Base-by-base conservation (phyloP, 257 asterid species). In the Solanum chiquidenum region DNA sequence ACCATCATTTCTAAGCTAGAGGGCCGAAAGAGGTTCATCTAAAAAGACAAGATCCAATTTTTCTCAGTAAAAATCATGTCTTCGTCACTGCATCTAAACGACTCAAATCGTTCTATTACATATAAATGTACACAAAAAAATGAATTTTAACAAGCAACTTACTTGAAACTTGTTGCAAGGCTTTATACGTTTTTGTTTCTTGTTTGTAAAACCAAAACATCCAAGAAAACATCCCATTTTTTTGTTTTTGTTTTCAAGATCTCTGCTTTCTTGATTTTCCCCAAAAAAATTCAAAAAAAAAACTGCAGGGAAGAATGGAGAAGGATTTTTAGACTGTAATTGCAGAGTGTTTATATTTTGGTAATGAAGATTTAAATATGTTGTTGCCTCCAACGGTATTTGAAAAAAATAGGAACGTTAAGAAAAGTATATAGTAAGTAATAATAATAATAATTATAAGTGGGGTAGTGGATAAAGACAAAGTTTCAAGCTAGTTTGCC, bases 211-310 rank as follows among this genome's bases (percentile, higher is more conserved):
- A 20, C 96, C 98, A 83, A 94, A 93, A 88, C 98, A 95, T 16
- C 93, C 93, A 90, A 95, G 94, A 90, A 95, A 95, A 84, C 98
- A 94, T 44, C 94, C 95, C 98, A 95, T 95, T 71, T 80, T 64
- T 84, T 20, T 18, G n/a, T 55, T 55, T 40, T 84, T 9, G 16
- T 27, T 27, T 25, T 68, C 21, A 27, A 69, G 88, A 88, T 82
- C 82, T 84, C 85, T 86, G 84, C n/a, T 44, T 86, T 86, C 33
- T 38, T 86, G 31, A 82, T 69, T 68, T 88, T 21, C 85, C 77
- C 72, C 21, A 3, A 38, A 23, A 12, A 21, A 12, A 2, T 4
- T 4, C 11, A 23, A 29, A 68, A 29, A 3, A 74, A 34, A 2
- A 75, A 31, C n/a, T 86, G 83, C 88, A 74, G 18, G 13, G 21